These are phyloP conservation scores for Tetracladium setigerum DNA, from an alignment of 495 filamentous ascomycete genomes.

Conservation along the genomic window DNA sequence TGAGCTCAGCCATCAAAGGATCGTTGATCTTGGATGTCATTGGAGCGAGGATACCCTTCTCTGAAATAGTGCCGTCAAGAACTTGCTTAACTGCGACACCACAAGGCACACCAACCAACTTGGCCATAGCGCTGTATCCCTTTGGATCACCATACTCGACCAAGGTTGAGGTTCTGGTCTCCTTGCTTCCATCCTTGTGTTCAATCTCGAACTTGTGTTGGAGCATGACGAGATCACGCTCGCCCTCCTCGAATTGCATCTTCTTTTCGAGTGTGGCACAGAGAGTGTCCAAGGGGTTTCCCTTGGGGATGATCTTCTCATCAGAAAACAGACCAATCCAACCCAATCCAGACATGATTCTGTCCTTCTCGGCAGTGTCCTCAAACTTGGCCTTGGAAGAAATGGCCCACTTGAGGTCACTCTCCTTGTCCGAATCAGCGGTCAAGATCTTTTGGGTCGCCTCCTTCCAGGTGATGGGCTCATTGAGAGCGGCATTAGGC, in stretches of 20 bases:
- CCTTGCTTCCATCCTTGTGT: slow-evolving; percentile 58
- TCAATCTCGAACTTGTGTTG: slow-evolving; percentile 94
- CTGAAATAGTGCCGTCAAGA: slow-evolving; percentile 68
- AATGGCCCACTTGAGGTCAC: slow-evolving; percentile 66
- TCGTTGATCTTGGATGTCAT: slow-evolving; percentile 65
- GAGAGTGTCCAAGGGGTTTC: slow-evolving; percentile 81
- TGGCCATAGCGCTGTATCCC: slow-evolving; percentile 87
- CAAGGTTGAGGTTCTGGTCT: slow-evolving; percentile 75
- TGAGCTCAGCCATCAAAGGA: slow-evolving; percentile 63
- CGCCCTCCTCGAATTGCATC: slow-evolving; percentile 78
- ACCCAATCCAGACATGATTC: slow-evolving; percentile 66
- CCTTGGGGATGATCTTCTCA: slow-evolving; percentile 60
- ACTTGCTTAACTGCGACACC: slow-evolving; percentile 67
- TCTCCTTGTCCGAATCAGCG: slow-evolving; percentile 49
- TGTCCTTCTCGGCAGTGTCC: slow-evolving; percentile 62
- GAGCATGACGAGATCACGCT: slow-evolving; percentile 59
- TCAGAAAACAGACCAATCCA: slow-evolving; percentile 89
- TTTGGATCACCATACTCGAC: slow-evolving; percentile 78
- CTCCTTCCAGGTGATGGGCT: slow-evolving; percentile 68
- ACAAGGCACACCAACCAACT: slow-evolving; percentile 64
- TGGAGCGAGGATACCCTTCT: slow-evolving; percentile 77
- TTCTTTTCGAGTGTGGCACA: slow-evolving; percentile 87
- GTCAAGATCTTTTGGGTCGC: slow-evolving; percentile 68
- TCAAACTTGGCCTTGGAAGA: slow-evolving; percentile 66
- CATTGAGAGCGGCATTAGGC: slow-evolving; percentile 50